Percentiles rank a stretch among this genome's conserved stretches.
phyloP scores from a whole-genome alignment of 176 grass and related monocot species.

The Zizania latifolia region DNA sequence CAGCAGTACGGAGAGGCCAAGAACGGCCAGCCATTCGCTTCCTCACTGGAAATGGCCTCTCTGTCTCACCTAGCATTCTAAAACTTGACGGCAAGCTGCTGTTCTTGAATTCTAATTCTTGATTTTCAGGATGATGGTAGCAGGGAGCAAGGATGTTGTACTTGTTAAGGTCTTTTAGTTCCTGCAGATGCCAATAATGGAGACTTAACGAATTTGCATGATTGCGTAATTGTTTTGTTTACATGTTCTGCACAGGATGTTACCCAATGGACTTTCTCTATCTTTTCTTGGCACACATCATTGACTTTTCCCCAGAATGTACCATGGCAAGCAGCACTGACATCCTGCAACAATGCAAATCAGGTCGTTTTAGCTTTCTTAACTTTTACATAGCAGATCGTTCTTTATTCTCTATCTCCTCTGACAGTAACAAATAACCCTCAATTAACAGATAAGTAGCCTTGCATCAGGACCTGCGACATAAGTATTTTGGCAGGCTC shows the following conservation, averaged over 20 bases:
- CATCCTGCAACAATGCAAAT: conserved; percentile 50
- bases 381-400: not conserved
- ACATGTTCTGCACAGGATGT: not conserved
- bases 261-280: conserved; percentile 60
- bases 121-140: conserved; percentile 52
- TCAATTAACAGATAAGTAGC: not conserved
- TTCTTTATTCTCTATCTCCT: not conserved
- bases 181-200: conserved; percentile 30
- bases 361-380: not conserved
- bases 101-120: conserved; percentile 31
- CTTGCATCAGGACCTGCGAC: too few relatives aligned
- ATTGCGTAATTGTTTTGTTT: not conserved
- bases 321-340: conserved; percentile 47
- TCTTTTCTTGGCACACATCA: conserved; percentile 34
- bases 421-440: not conserved
- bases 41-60: conserved; percentile 58
- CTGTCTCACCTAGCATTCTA: conserved; percentile 73
- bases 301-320: conserved; percentile 51
- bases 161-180: conserved; percentile 48
- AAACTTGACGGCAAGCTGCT: conserved; percentile 72
- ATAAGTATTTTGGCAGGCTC: not conserved
- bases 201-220: not conserved
- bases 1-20: conserved; percentile 63
- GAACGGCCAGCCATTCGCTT: conserved; percentile 88
- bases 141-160: conserved; percentile 68